Percentiles rank a stretch among this genome's conserved stretches.
Conservation (phyloP, 75 land plant species). For the Selaginella moellendorffii region DNA sequence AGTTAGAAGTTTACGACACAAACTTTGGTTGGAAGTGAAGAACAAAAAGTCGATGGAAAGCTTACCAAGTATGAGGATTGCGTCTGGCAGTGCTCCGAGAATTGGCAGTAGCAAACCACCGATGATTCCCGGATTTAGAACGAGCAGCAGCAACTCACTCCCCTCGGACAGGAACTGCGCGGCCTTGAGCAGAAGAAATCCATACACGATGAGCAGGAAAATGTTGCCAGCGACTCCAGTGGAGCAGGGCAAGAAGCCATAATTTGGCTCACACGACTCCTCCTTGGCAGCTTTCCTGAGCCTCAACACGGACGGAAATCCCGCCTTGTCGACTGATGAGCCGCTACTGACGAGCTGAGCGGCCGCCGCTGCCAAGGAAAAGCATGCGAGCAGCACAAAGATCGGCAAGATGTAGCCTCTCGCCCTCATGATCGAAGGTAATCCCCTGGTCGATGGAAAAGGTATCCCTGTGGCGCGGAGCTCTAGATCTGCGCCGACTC, state of each 20-base stretch:
- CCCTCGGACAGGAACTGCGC: constrained; percentile 25
- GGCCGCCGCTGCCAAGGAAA: no score
- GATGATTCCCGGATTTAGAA: constrained; percentile 7
- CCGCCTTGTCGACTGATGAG: no score
- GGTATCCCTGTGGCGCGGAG: no score
- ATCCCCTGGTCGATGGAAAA: no score
- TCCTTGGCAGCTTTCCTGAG: no score
- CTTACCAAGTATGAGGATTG: not conserved
- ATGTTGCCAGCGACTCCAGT: constrained; percentile 18
- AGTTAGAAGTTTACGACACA: not conserved
- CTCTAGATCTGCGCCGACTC: no score
- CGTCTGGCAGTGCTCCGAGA: not conserved
- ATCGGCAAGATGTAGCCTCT: no score
- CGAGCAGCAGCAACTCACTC: constrained; percentile 27
- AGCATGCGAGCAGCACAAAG: no score
- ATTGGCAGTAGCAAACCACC: not conserved
- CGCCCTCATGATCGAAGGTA: no score
- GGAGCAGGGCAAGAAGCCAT: constrained; percentile 31
- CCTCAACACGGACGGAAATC: no score
- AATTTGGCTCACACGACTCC: constrained; percentile 3
- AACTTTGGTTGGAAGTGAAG: not conserved
- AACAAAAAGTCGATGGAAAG: not conserved
- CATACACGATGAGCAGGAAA: constrained; percentile 20
- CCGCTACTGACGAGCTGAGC: no score
- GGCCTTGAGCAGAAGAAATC: constrained; percentile 16